A percentile compares a stretch with the other conserved stretches of the same genome.
These are phyloP conservation scores for Saccharomycopsis sp. DNA, from an alignment of 805 yeast genomes.

Conservation along the genomic window DNA sequence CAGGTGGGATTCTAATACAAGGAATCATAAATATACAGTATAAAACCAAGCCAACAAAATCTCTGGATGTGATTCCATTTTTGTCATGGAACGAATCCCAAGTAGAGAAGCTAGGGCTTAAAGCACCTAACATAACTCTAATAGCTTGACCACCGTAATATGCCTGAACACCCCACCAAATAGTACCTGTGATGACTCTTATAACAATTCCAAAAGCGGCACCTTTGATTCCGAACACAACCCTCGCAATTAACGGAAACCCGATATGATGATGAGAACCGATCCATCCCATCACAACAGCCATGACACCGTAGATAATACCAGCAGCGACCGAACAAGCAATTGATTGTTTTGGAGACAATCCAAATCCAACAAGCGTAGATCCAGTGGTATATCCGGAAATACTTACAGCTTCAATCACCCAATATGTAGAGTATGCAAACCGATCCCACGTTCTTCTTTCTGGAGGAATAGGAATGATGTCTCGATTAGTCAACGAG, in stretches of 20 bases:
- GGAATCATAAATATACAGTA: constrained; percentile 25
- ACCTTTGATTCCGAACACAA: constrained; percentile 33
- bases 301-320: constrained; percentile 25
- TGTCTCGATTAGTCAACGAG: constrained; percentile 32
- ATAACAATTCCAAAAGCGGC: constrained; percentile 32
- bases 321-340: constrained; percentile 26
- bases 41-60: constrained; percentile 34
- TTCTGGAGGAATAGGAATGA: constrained; percentile 32
- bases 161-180: constrained; percentile 36
- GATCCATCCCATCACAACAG: constrained; percentile 24
- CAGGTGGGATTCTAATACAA: constrained; percentile 27
- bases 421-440: constrained; percentile 34
- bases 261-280: constrained; percentile 33
- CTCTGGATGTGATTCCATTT: constrained; percentile 32
- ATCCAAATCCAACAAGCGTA: constrained; percentile 26
- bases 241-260: constrained; percentile 44
- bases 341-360: constrained; percentile 28
- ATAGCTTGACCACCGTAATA: constrained; percentile 33
- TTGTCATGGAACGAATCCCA: constrained; percentile 25
- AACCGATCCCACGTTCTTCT: constrained; percentile 34
- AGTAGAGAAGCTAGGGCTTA: constrained; percentile 23
- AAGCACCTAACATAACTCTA: constrained; percentile 26
- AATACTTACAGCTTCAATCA: constrained; percentile 31
- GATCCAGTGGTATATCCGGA: constrained; percentile 33
- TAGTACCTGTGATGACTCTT: constrained; percentile 32